phyloP scores from a whole-genome alignment of 2,329 filamentous ascomycete genomes.

The Clonostachys byssicola region DNA sequence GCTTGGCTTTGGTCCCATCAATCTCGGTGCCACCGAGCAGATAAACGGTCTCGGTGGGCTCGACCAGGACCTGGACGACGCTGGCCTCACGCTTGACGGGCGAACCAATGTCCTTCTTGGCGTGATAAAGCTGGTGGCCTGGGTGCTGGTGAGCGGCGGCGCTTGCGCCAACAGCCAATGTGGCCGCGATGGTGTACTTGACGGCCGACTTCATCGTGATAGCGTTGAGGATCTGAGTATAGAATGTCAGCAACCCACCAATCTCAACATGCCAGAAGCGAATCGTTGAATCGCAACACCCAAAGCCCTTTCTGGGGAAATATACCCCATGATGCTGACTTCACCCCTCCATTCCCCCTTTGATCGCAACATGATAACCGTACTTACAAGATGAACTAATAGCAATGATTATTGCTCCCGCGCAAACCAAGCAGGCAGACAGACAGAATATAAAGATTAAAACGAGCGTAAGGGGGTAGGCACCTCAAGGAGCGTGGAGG shows the following conservation, averaged over 20 bases:
- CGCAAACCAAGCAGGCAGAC: no score
- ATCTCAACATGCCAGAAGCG: no score
- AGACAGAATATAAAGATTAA: no score
- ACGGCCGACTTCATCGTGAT: slow-evolving; percentile 44
- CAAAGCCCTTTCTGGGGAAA: no score
- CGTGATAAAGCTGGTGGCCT: slow-evolving; percentile 54
- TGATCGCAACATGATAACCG: no score
- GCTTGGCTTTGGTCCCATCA: slow-evolving; percentile 58
- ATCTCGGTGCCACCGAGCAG: slow-evolving; percentile 63
- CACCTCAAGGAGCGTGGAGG: slow-evolving; percentile 49
- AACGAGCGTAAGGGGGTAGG: no score
- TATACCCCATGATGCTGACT: no score
- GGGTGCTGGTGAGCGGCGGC: slow-evolving; percentile 58
- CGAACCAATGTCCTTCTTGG: slow-evolving; percentile 44
- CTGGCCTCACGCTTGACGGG: slow-evolving; percentile 41
- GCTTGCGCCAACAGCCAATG: slow-evolving; percentile 44
- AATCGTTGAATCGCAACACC: no score
- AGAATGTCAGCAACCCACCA: no score
- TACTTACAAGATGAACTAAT: no score
- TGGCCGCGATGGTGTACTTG: slow-evolving; percentile 46
- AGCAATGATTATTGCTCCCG: no score
- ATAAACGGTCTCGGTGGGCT: slow-evolving; percentile 66
- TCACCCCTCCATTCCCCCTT: no score
- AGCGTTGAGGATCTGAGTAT: background rate
- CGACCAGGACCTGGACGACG: slow-evolving; percentile 50